phyloP scores from a whole-genome alignment of 306 rosid genomes.

The Carpinus viminea region DNA sequence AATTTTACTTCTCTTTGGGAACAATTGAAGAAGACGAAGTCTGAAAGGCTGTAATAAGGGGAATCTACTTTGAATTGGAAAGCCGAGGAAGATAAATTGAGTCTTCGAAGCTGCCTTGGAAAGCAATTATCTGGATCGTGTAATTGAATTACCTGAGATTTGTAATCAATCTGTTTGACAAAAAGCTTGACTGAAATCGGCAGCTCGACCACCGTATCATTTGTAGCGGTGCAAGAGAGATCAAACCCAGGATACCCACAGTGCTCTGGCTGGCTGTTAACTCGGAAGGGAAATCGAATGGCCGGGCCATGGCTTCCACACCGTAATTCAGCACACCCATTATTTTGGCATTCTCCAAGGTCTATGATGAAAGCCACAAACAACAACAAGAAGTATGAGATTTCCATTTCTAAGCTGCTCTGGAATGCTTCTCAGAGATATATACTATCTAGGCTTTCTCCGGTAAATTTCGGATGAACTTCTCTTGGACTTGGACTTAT shows the following conservation, averaged over 20 bases:
- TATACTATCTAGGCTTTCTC: too few species aligned
- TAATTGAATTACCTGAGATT: background rate
- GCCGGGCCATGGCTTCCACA: slow-evolving; percentile 22
- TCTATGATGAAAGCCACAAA: slow-evolving; percentile 1
- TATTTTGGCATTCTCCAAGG: slow-evolving; percentile 7
- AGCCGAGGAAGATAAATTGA: background rate
- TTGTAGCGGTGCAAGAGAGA: background rate
- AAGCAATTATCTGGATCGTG: background rate
- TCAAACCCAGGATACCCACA: slow-evolving; percentile 28
- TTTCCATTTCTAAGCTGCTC: background rate
- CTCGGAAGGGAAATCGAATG: slow-evolving; percentile 33
- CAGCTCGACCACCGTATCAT: background rate
- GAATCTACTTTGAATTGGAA: too few species aligned
- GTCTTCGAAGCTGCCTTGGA: background rate
- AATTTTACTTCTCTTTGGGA: too few species aligned
- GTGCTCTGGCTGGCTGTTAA: background rate
- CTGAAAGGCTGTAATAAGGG: too few species aligned
- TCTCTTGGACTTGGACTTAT: too few species aligned
- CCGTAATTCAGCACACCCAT: slow-evolving; percentile 1
- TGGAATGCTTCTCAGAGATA: background rate
- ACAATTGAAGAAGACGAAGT: too few species aligned
- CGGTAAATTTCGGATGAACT: too few species aligned
- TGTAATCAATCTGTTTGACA: background rate
- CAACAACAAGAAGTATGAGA: background rate
- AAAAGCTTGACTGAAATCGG: background rate